These are phyloP conservation scores for Phytophthora foliorum DNA, from an alignment of 352 stramenopile genomes.

Conservation along the genomic window DNA sequence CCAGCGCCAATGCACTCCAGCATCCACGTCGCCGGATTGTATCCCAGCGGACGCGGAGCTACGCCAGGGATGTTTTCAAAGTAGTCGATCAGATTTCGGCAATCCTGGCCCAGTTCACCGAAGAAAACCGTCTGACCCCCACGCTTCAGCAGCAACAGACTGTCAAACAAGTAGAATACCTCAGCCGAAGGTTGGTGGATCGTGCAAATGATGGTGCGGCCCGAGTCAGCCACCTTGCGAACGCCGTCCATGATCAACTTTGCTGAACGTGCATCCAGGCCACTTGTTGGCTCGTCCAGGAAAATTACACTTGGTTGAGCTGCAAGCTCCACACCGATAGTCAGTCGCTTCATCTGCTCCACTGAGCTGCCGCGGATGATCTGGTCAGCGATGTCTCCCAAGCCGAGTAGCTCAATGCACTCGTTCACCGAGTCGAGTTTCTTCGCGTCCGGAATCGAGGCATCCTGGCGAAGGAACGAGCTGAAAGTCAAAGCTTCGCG, in stretches of 20 bases:
- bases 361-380: constrained; percentile 43
- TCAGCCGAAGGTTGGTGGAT: constrained; percentile 15
- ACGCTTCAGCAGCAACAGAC: constrained; percentile 28
- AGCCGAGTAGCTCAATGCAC: constrained; percentile 82
- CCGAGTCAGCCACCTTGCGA: constrained; percentile 9
- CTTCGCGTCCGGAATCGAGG: constrained; percentile 28
- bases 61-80: constrained; percentile 50
- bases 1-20: constrained; percentile 76
- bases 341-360: constrained; percentile 27
- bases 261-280: constrained; percentile 37
- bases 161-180: constrained; percentile 17
- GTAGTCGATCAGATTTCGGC: constrained; percentile 52
- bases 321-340: constrained; percentile 51
- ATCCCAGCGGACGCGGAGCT: constrained; percentile 39
- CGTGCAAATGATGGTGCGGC: constrained; percentile 15
- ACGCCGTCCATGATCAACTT: constrained; percentile 21
- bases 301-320: constrained; percentile 57
- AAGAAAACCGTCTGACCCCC: constrained; percentile 42
- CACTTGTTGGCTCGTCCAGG: constrained; percentile 55
- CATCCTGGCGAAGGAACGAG: constrained; percentile 71
- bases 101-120: constrained; percentile 38
- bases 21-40: constrained; percentile 93
- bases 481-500: constrained; percentile 42
- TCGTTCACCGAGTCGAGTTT: constrained; percentile 31
- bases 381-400: constrained; percentile 60